phyloP scores from a whole-genome alignment of 2,329 filamentous ascomycete genomes.

The Emergomyces pasteurianus region DNA sequence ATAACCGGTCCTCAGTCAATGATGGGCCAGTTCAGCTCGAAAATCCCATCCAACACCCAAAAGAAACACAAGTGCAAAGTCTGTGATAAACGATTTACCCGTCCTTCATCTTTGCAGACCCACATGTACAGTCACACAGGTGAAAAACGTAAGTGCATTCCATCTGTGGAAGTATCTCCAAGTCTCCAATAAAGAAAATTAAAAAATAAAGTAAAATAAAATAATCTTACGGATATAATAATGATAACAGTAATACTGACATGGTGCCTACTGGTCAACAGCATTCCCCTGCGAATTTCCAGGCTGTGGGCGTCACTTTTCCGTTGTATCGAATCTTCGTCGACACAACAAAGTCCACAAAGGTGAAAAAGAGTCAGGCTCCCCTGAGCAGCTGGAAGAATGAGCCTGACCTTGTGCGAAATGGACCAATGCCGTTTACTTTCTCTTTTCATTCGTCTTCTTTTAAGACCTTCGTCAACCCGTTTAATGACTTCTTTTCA shows the following conservation, averaged over 20 bases:
- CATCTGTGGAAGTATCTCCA: background rate
- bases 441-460: background rate
- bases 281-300: constrained; percentile 91
- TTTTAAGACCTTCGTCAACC: background rate
- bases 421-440: constrained; percentile 4
- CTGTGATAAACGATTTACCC: constrained; percentile 93
- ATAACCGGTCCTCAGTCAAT: constrained; percentile 82
- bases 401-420: constrained; percentile 13
- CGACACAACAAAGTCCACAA: constrained; percentile 95
- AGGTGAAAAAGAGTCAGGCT: constrained; percentile 37
- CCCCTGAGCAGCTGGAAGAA: constrained; percentile 32
- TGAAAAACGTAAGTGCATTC: constrained; percentile 72
- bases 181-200: too few relatives aligned
- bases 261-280: constrained; percentile 27
- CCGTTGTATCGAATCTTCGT: constrained; percentile 88
- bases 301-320: constrained; percentile 91
- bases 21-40: constrained; percentile 98
- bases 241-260: background rate
- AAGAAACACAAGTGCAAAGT: constrained; percentile 99
- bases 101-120: constrained; percentile 86
- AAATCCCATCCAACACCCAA: constrained; percentile 86
- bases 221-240: too few relatives aligned
- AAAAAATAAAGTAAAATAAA: too few relatives aligned
- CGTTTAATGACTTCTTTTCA: background rate
- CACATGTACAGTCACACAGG: constrained; percentile 99